Evolutionary conservation across 345 rosid species (phyloP).

Genomic region (sweet orange (Citrus sinensis)): DVS_A1.0 CM039168.1:2576501-2577000

Average conservation of each 20-base stretch:
- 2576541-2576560: slow-evolving; percentile 75
- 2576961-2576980: neutral
- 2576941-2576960: neutral
- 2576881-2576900: neutral
- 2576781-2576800: neutral
- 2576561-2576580: slow-evolving; percentile 88
- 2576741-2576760: neutral
- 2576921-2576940: neutral
- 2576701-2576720: neutral
- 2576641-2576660: slow-evolving; percentile 56
- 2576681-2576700: neutral
- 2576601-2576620: slow-evolving; percentile 84
- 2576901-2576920: neutral
- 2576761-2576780: neutral
- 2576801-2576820: neutral
- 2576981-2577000: neutral
- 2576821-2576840: neutral
- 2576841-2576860: neutral
- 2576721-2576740: slow-evolving; percentile 6
- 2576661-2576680: neutral
- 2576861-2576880: neutral
- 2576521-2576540: slow-evolving; percentile 74
- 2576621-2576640: slow-evolving; percentile 68
- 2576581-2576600: slow-evolving; percentile 95
- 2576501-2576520: slow-evolving; percentile 68